Evolutionary conservation across 129 eudicot genomes (phyloP), one percentile per base, ranked within the genome.

Genomic region (Flaveria ramosissima): DNA sequence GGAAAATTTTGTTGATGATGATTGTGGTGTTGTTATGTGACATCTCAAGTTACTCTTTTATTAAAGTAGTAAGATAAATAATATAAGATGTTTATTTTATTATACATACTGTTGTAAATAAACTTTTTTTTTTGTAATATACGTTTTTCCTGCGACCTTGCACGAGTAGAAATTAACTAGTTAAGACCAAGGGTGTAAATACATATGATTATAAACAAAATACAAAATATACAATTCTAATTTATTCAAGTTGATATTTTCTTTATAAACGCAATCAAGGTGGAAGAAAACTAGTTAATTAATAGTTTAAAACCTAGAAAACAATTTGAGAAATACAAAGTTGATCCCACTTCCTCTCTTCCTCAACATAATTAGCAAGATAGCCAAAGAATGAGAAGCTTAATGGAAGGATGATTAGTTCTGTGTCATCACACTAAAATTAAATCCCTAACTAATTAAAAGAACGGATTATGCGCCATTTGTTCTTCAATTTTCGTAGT

Each of bases 401-500:
- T 55, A 53, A 52, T 77, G 81, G 81, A 77, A 53, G 47, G 19
- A 68, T 53, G 81, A 68, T 67, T 77, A 77, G 26, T 77, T 77
- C 14, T 43, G 48, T 60, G 39, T 39, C 8, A 60, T 24, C 19
- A 60, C 19, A 24, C 41, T 60, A 24, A 20, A 21, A 7, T 20
- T 23, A 57, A 47, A 11, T 7, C 15, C 64, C 64, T 21, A 19
- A 55, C 19, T 55, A 55, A 19, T 7, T 55, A 20, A 57, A 57
- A 57, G 30, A 57, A 20, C 26, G 16, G 64, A 57, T 57, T 14
- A 21, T 7, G 4, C 5, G 20, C 32, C 21, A 10, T 30, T 4
- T 3, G 36, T 57, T 57, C 32, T 20, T 57, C 15, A 57, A 21
- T 57, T 20, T 57, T 36, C 16, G 15, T 47, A 5, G 41, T 36